These are phyloP conservation scores for Diaporthe nobilis DNA, from an alignment of 2,329 filamentous ascomycete species.

Conservation along the genomic window DNA sequence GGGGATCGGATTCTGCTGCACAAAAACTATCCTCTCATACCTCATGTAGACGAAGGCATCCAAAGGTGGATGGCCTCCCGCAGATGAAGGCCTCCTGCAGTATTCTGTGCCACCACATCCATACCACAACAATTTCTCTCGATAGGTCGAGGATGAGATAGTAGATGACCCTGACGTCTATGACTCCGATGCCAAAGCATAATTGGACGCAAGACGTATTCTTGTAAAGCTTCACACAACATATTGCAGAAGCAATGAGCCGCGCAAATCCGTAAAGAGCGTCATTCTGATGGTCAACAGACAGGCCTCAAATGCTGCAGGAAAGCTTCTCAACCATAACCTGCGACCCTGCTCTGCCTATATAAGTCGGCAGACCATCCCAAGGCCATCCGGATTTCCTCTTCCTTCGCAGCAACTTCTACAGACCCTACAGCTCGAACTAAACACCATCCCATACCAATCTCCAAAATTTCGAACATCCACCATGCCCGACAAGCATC, in stretches of 20 bases:
- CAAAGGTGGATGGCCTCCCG: not conserved
- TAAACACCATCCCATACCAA: not conserved
- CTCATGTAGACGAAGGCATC: not conserved
- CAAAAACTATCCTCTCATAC: not conserved
- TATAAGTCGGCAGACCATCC: not conserved
- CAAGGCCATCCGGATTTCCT: not conserved
- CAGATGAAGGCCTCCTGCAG: slow-evolving; percentile 16
- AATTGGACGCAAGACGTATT: not conserved
- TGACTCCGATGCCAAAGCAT: not conserved
- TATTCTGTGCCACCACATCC: not conserved
- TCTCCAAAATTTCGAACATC: not conserved
- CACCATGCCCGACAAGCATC: slow-evolving; percentile 20
- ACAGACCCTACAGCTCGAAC: not conserved
- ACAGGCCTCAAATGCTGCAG: not conserved
- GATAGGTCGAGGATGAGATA: not conserved
- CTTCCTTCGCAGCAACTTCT: not conserved
- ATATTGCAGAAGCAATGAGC: not conserved
- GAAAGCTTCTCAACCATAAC: not conserved
- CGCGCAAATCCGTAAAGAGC: too few species aligned
- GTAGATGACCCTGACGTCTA: not conserved
- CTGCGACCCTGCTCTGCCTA: not conserved
- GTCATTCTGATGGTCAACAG: not conserved
- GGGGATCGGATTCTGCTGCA: not conserved
- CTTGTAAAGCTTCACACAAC: slow-evolving; percentile 1
- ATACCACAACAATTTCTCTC: not conserved